Base-by-base conservation (phyloP, 1,139 yeast species). In the Candida tropicalis region DNA sequence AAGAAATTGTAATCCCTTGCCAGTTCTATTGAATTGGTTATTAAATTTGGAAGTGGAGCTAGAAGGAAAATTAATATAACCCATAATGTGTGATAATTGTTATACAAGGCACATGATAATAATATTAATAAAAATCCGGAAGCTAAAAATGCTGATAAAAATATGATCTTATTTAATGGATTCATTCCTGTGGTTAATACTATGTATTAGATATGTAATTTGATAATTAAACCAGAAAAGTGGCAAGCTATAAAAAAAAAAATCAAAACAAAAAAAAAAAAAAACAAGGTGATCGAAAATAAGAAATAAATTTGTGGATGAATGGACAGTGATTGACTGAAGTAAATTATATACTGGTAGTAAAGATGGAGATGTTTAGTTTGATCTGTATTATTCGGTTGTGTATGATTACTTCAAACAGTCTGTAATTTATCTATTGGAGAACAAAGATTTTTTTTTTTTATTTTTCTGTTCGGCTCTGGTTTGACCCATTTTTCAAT, bases 61-160 rank as follows among this genome's bases (percentile, higher is more conserved):
- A 81, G 45, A 40, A 85, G 70, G 60, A 84, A 85, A 43, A 85
- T 74, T 25, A 72, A 69, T 25, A 82, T 79, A 45, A 83, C 91
- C 69, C 83, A 80, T 42, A 86, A 65, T 38, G 93, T 90, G 48
- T 75, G 75, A 77, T 85, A 86, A 58, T 84, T 85, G 50, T 79
- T 75, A 65, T 75, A 85, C 37, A 86, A 70, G 8, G 93, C 91
- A 63, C 93, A 84, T 52, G 87, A 79, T 43, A 86, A 67, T 39
- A 85, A 76, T 37, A 84, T 85, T 45, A 84, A 67, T n/a, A 86
- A 70, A 58, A 85, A 84, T 13, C 95, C 95, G 7, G 84, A 67
- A 1, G 95, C 91, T 36, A 86, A 68, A 35, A 85, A 73, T 16
- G 87, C 84, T 25, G 88, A 80, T 35, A 86, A 74, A 49, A 82